Base-by-base conservation (phyloP, 768 basidiomycete genomes). In the Pilatotrama ljubarskyi region DNA sequence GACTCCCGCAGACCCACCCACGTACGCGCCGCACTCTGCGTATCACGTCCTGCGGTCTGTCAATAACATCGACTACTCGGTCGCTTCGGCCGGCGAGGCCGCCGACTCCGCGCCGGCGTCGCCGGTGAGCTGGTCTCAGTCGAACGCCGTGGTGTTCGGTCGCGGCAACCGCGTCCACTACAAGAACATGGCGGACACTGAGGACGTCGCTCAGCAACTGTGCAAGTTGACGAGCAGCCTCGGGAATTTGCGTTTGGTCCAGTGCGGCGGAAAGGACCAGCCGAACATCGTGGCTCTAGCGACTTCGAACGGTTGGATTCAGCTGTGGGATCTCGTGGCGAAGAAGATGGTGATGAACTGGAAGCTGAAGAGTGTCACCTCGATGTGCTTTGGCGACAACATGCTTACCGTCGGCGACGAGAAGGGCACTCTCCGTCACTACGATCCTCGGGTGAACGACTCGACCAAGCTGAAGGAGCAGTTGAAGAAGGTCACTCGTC, bases 381-480 rank as follows among this genome's bases (percentile, higher is more conserved):
- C 82, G 17, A 74, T 94, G 73, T 77, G 78, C 20, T 93, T 90
- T 86, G 82, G 82, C 63, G 82, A 82, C 3, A 79, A 82, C 18
- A 75, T 87, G 11, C 76, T 94, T n/a, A 83, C 82, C 15, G 80
- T 84, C 9, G 90, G 90, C 3, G 83, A 84, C 41, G 67, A 75
- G 58, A 86, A 86, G 64, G 91, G 88, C n/a, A 79, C 81, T 26
- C 87, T 94, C 55, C 81, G 84, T 61, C 86, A 90, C 69, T 88
- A 84, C 66, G 90, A 93, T 69, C 88, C 86, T 1, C 74, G 90
- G 18, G 76, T 87, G 22, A 72, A 70, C 24, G 73, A 77, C 2
- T 67, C 72, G 18, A 62, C 72, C 25, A 80, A 79, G 72, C 76
- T 81, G 66, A 74, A 69, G 55, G 89, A 91, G 68, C 85, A 87